These are phyloP conservation scores for Ophiostoma ips DNA, from an alignment of 2,329 filamentous ascomycete species.

Conservation along the genomic window DNA sequence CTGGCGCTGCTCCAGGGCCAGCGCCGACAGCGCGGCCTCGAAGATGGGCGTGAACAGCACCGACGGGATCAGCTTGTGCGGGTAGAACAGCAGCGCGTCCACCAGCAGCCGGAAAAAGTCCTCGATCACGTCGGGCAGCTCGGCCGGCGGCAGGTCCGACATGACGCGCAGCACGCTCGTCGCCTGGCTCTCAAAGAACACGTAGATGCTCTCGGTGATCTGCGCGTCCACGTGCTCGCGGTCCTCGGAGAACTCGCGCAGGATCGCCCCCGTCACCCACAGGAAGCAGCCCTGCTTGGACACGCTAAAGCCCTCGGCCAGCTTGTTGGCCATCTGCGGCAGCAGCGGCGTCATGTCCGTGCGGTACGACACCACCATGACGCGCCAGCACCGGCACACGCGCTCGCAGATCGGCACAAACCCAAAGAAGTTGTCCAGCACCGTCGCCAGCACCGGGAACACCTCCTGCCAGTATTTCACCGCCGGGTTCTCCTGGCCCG, in stretches of 20 bases:
- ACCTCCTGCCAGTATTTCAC: conserved; percentile 96
- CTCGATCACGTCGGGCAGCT: conserved; percentile 76
- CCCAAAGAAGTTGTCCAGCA: conserved; percentile 74
- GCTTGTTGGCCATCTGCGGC: conserved; percentile 72
- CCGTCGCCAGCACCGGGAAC: conserved; percentile 72
- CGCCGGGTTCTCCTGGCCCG: conserved; percentile 66
- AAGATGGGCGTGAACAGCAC: conserved; percentile 70
- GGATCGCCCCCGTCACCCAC: conserved; percentile 93
- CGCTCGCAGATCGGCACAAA: conserved; percentile 86
- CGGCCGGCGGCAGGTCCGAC: conserved; percentile 61
- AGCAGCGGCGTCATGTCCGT: conserved; percentile 78
- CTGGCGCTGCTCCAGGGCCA: conserved; percentile 81
- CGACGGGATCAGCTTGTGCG: conserved; percentile 68
- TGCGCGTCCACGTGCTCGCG: conserved; percentile 67
- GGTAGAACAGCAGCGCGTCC: conserved; percentile 87
- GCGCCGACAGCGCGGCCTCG: conserved; percentile 70
- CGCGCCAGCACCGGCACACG: conserved; percentile 88
- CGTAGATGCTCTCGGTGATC: conserved; percentile 80
- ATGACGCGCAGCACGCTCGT: conserved; percentile 80
- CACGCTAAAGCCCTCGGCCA: conserved; percentile 69
- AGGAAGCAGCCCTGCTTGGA: conserved; percentile 93
- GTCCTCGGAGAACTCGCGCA: conserved; percentile 89
- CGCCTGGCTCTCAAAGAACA: conserved; percentile 88
- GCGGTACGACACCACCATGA: conserved; percentile 93
- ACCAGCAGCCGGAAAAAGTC: conserved; percentile 91